phyloP scores from a whole-genome alignment of 176 grass and related monocot species.

The Secale cereale region DNA sequence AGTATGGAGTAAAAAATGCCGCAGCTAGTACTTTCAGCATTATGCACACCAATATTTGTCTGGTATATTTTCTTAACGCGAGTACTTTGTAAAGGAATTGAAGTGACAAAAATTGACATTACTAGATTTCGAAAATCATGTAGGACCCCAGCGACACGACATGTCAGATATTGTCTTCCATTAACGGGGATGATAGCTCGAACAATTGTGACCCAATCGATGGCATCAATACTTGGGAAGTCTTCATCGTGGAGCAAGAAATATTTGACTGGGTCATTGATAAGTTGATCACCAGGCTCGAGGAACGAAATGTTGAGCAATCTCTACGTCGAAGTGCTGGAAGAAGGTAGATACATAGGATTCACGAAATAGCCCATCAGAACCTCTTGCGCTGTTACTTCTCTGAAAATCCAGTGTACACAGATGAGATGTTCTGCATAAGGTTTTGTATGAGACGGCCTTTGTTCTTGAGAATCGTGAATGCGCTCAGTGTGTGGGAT shows the following conservation, averaged over 20 bases:
- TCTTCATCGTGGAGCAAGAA: background rate
- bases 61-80: background rate
- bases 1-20: too few species aligned
- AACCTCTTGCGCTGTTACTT: background rate
- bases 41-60: background rate
- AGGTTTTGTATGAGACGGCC: background rate
- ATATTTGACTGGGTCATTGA: background rate
- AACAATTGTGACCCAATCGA: background rate
- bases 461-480: background rate
- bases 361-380: background rate
- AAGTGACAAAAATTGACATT: too few species aligned
- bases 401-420: background rate
- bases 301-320: background rate
- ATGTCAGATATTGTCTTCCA: too few species aligned
- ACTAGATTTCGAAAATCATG: too few species aligned
- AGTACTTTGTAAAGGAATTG: too few species aligned
- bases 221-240: background rate
- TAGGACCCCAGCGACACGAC: too few species aligned
- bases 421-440: background rate
- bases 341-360: background rate
- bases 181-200: background rate
- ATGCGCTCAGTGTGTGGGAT: background rate
- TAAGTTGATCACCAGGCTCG: background rate
- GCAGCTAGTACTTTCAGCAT: background rate
- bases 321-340: background rate